A percentile compares a stretch with the other conserved stretches of the same genome.
Evolutionary conservation across 1,139 yeast genomes (phyloP).

Genomic region (Suhomyces guaymorum): DNA sequence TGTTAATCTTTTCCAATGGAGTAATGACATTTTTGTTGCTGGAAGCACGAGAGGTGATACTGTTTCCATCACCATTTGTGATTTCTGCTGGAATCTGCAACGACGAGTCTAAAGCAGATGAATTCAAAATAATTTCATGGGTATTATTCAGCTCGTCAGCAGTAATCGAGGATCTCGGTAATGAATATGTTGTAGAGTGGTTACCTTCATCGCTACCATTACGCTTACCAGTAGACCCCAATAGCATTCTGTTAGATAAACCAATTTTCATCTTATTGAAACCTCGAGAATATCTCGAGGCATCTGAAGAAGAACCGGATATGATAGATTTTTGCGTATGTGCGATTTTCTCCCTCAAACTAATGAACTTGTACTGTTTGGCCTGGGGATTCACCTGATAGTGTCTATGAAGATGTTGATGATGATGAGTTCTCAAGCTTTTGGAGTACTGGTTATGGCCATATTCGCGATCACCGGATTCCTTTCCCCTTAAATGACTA

Average conservation of each 20-base stretch:
- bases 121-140: constrained; percentile 5
- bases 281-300: constrained; percentile 37
- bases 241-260: constrained; percentile 26
- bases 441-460: constrained; percentile 13
- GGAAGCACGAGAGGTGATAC: constrained; percentile 3
- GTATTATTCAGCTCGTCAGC: not conserved
- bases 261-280: constrained; percentile 41
- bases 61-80: constrained; percentile 5
- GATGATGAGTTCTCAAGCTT: constrained; percentile 13
- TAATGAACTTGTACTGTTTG: constrained; percentile 32
- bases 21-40: constrained; percentile 5
- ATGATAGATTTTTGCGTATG: constrained; percentile 21
- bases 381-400: constrained; percentile 2
- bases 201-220: constrained; percentile 2
- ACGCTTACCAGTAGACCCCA: constrained; percentile 8
- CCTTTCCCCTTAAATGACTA: not conserved
- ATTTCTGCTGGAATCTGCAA: constrained; percentile 19
- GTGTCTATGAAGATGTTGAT: constrained; percentile 12
- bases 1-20: constrained; percentile 22
- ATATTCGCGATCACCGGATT: constrained; percentile 6
- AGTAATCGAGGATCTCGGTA: constrained; percentile 1
- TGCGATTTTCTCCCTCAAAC: constrained; percentile 40
- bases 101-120: constrained; percentile 14
- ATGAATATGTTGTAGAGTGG: constrained; percentile 1
- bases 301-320: constrained; percentile 19